Percentiles rank a stretch among this genome's conserved stretches.
These are phyloP conservation scores for California macrophylla DNA, from an alignment of 441 rosid species.

Conservation along the genomic window DNA sequence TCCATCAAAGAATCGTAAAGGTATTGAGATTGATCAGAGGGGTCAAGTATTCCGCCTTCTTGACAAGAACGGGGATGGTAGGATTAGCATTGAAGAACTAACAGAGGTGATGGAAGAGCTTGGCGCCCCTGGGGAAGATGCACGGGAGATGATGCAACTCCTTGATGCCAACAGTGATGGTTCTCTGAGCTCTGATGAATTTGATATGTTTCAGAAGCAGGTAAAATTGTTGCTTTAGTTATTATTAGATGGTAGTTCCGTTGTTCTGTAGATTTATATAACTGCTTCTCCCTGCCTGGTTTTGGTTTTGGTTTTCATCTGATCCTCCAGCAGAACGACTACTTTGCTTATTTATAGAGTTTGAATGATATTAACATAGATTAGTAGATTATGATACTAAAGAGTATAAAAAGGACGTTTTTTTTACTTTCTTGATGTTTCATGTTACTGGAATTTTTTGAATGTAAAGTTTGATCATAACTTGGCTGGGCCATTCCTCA, in stretches of 20 bases:
- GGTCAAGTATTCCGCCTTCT: conserved; percentile 61
- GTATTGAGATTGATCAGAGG: conserved; percentile 43
- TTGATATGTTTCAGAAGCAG: conserved; percentile 71
- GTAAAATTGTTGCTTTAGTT: conserved; percentile 21
- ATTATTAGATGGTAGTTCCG: not conserved
- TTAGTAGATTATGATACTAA: too few species aligned
- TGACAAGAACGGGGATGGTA: conserved; percentile 91
- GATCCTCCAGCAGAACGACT: not conserved
- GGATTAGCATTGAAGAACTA: conserved; percentile 86
- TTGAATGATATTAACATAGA: too few species aligned
- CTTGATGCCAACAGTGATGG: conserved; percentile 92
- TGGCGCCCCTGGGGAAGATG: conserved; percentile 87
- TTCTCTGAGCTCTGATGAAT: conserved; percentile 86
- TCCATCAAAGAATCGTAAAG: conserved; percentile 44
- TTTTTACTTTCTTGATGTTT: not conserved
- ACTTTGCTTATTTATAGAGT: too few species aligned
- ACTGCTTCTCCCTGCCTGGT: not conserved
- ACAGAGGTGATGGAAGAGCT: conserved; percentile 97
- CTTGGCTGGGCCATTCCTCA: too few species aligned
- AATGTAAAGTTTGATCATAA: too few species aligned
- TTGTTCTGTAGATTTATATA: not conserved
- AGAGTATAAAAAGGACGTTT: too few species aligned
- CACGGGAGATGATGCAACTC: conserved; percentile 86
- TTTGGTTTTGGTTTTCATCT: not conserved
- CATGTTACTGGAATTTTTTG: too few species aligned